Percentiles rank a stretch among this genome's conserved stretches.
Conservation (phyloP, 169 alveolate species). For the Plasmodium berghei region DNA sequence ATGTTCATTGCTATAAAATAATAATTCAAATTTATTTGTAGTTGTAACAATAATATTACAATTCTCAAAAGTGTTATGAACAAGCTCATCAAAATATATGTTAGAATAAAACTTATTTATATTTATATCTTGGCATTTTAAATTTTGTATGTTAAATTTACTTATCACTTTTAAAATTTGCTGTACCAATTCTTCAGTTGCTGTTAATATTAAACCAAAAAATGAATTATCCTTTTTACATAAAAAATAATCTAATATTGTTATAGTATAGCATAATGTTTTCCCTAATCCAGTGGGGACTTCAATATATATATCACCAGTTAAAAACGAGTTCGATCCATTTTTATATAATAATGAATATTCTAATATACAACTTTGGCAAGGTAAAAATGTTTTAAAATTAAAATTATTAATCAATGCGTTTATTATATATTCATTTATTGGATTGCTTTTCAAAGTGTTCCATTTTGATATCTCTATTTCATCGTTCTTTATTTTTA, state of each 20-base stretch:
- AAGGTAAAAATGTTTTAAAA: slow-evolving; percentile 46
- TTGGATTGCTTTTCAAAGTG: slow-evolving; percentile 16
- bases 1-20: slow-evolving; percentile 69
- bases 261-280: slow-evolving; percentile 79
- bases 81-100: slow-evolving; percentile 56
- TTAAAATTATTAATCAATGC: slow-evolving; percentile 39
- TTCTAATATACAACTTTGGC: slow-evolving; percentile 48
- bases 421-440: slow-evolving; percentile 56
- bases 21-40: slow-evolving; percentile 54
- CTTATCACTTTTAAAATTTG: slow-evolving; percentile 89
- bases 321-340: slow-evolving; percentile 52
- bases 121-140: slow-evolving; percentile 23
- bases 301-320: slow-evolving; percentile 80
- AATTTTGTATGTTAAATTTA: slow-evolving; percentile 81
- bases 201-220: slow-evolving; percentile 90
- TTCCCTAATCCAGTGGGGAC: slow-evolving; percentile 84
- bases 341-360: slow-evolving; percentile 55
- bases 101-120: slow-evolving; percentile 39
- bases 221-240: slow-evolving; percentile 54
- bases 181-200: slow-evolving; percentile 94
- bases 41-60: slow-evolving; percentile 59
- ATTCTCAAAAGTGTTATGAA: slow-evolving; percentile 9
- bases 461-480: slow-evolving; percentile 54
- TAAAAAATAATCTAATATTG: slow-evolving; percentile 77
- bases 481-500: slow-evolving; percentile 62